Base-by-base conservation (phyloP, 495 filamentous ascomycete genomes). In the Penicilliopsis zonata region DNA sequence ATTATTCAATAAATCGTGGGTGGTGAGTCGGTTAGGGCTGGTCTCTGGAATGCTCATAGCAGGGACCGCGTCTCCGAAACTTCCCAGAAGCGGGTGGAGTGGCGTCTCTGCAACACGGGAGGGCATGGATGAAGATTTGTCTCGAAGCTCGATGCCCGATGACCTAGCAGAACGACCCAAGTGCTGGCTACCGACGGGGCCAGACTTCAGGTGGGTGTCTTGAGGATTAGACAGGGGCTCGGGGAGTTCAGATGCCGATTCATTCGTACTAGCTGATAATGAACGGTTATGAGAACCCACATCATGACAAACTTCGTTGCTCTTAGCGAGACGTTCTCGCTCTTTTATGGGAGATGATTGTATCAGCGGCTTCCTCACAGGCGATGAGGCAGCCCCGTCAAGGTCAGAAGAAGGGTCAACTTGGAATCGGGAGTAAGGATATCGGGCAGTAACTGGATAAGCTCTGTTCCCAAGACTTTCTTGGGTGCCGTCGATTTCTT, bases 101-200 rank as follows among this genome's bases (percentile, higher is more conserved):
- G 62, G 62, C 7, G 62, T 66, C 38, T 66, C 57, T 12, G 46
- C 52, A 8, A 64, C 44, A 32, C 49, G 53, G 20, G 58, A 63
- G 8, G 52, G 59, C 51, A 64, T 52, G 9, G 61, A 63, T 4
- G 59, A 63, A 8, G 54, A 46, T 38, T 59, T 57, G 5, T 41
- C 49, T 17, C 31, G 44, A 16, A 12, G 9, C 14, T 40, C 47
- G 17, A 30, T 10, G 6, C 23, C 21, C 5, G 38, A 32, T 9
- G 16, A 13, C 26, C 29, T 38, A 9, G 38, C 38, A 20, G 23
- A 15, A 6, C 28, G 13, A 6, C 6, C n/a, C 7, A 7, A 7
- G 22, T 28, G 29, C 26, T 32, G 33, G 7, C 30, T 28, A 10
- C 20, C 22, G 10, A 34, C 25, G 16, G 45, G 44, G 34, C 40